A percentile compares a stretch with the other conserved stretches of the same genome.
These are phyloP conservation scores for Tetrapyrgos nigripes DNA, from an alignment of 1,284 basidiomycete genomes.

Conservation along the genomic window DNA sequence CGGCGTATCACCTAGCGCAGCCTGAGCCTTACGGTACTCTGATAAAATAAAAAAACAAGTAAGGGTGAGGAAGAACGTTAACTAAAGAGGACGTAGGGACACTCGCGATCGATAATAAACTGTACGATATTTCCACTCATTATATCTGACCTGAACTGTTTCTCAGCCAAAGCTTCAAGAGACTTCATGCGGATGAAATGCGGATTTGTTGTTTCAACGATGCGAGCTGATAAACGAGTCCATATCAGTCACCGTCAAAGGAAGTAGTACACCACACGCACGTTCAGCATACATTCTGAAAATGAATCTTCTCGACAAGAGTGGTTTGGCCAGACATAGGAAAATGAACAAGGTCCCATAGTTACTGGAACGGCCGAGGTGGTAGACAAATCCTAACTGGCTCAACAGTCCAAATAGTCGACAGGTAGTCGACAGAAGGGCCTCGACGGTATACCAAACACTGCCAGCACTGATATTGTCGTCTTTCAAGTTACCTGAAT, in stretches of 20 bases:
- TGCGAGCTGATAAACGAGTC: constrained; percentile 8
- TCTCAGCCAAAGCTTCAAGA: constrained; percentile 17
- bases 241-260: no score
- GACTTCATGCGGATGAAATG: constrained; percentile 19
- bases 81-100: background rate
- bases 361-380: constrained; percentile 11
- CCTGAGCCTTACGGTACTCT: constrained; percentile 20
- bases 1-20: constrained; percentile 14
- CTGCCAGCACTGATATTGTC: background rate
- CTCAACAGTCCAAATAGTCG: background rate
- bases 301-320: background rate
- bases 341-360: constrained; percentile 17
- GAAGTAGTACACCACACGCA: background rate
- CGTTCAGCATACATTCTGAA: background rate
- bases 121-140: constrained; percentile 22
- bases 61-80: background rate
- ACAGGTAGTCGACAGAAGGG: background rate
- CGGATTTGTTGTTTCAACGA: constrained; percentile 17
- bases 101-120: constrained; percentile 16
- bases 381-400: constrained; percentile 19
- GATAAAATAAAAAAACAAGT: background rate
- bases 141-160: constrained; percentile 21
- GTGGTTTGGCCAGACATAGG: constrained; percentile 18
- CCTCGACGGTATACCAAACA: background rate
- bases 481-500: background rate